phyloP scores from a whole-genome alignment of 306 rosid species.

The Vigna mungo region DNA sequence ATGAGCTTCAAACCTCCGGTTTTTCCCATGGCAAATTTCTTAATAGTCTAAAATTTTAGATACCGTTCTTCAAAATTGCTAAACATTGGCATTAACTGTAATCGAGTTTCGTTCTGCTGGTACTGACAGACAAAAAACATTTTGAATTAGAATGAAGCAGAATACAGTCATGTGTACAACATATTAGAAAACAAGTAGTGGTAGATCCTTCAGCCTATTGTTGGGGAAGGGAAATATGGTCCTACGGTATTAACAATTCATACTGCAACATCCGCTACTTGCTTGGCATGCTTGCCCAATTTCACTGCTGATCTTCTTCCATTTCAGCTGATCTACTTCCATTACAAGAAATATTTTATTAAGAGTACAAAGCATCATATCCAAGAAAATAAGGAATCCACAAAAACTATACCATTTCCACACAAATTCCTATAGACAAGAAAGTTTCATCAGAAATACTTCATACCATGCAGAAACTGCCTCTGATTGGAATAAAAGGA shows the following conservation, averaged over 20 bases:
- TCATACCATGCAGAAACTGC: background rate
- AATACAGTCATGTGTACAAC: constrained; percentile 27
- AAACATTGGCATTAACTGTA: background rate
- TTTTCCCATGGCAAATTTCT: background rate
- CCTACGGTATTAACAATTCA: constrained; percentile 36
- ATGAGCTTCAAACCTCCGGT: background rate
- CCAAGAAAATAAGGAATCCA: constrained; percentile 1
- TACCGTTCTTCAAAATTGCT: background rate
- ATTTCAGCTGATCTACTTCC: constrained; percentile 25
- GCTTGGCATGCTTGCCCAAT: constrained; percentile 19
- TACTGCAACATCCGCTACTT: constrained; percentile 28
- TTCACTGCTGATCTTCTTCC: constrained; percentile 35
- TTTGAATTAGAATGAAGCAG: constrained; percentile 36
- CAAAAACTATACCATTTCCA: background rate
- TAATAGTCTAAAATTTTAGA: background rate
- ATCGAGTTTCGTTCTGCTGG: constrained; percentile 4
- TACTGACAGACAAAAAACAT: background rate
- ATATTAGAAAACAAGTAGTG: constrained; percentile 8
- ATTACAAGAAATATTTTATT: background rate
- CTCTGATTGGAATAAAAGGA: background rate
- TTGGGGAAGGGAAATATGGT: constrained; percentile 27
- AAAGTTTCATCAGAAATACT: constrained; percentile 17
- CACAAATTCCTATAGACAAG: constrained; percentile 11
- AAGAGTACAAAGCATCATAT: background rate
- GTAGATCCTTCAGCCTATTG: constrained; percentile 3